Conservation (phyloP, 2,329 filamentous ascomycete species). For the Biscogniauxia marginata region DNA sequence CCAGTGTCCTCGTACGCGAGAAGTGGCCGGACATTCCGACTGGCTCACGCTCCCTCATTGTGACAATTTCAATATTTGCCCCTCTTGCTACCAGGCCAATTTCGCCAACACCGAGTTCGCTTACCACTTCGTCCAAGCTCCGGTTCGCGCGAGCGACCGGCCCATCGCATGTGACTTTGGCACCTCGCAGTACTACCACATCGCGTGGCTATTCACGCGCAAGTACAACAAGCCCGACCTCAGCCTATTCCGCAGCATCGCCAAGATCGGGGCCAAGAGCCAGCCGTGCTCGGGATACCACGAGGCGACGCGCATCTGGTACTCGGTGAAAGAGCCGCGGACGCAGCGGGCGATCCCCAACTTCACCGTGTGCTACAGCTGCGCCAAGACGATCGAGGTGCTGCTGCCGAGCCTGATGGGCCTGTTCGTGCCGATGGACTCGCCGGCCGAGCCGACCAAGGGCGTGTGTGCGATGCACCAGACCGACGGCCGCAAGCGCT, state of each 20-base stretch:
- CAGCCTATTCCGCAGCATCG: conserved; percentile 67
- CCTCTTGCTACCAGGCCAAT: conserved; percentile 70
- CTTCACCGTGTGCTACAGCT: conserved; percentile 75
- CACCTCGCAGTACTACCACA: conserved; percentile 72
- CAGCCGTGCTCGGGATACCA: conserved; percentile 58
- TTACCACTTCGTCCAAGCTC: conserved; percentile 62
- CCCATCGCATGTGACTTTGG: conserved; percentile 77
- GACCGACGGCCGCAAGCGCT: conserved; percentile 39
- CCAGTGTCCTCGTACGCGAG: conserved; percentile 66
- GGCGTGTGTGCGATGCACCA: conserved; percentile 70
- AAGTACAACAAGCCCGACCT: conserved; percentile 68
- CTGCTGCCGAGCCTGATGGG: conserved; percentile 71
- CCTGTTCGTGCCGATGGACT: conserved; percentile 57
- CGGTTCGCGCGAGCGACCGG: conserved; percentile 54
- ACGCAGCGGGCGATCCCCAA: conserved; percentile 62
- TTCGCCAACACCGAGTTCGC: conserved; percentile 69
- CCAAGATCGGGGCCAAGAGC: conserved; percentile 57
- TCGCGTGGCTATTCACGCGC: conserved; percentile 78
- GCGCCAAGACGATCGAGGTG: conserved; percentile 68
- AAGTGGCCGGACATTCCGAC: conserved; percentile 64
- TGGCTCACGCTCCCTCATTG: conserved; percentile 77
- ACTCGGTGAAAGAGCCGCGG: conserved; percentile 68
- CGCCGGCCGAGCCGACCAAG: conserved; percentile 43
- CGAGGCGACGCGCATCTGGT: conserved; percentile 65
- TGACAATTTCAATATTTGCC: conserved; percentile 76